A percentile compares a stretch with the other conserved stretches of the same genome.
Conservation (phyloP, 129 eudicot genomes). For the Ambrosia artemisiifolia region DNA sequence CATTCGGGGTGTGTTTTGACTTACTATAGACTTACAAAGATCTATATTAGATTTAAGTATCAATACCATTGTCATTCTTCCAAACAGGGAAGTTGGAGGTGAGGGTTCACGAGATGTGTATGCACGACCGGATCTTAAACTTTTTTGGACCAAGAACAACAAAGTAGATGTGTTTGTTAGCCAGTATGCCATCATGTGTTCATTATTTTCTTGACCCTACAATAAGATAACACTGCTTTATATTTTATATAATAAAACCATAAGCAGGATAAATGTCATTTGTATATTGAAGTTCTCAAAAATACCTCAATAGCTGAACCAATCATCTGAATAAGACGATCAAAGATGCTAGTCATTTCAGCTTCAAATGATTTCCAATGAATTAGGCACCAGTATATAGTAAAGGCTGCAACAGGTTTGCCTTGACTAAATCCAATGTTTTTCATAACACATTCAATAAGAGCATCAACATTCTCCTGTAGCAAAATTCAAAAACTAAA, state of each 20-base stretch:
- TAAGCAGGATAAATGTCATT: too few relatives aligned
- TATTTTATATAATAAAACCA: too few relatives aligned
- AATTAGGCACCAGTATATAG: conserved; percentile 89
- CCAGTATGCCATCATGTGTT: conserved; percentile 83
- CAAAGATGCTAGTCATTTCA: conserved; percentile 90
- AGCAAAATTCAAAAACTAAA: too few relatives aligned
- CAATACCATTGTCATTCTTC: conserved; percentile 76
- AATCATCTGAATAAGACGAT: conserved; percentile 96
- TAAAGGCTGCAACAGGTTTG: conserved; percentile 93
- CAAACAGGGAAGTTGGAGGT: conserved; percentile 72
- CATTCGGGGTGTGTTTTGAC: too few relatives aligned
- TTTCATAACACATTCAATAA: conserved; percentile 80
- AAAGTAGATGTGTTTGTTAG: conserved; percentile 68
- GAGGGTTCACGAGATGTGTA: conserved; percentile 56
- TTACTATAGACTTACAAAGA: too few relatives aligned
- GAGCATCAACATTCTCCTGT: conserved; percentile 94
- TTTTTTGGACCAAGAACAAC: conserved; percentile 67
- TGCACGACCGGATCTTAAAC: conserved; percentile 52
- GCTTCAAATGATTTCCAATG: conserved; percentile 99
- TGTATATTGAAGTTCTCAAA: too few relatives aligned
- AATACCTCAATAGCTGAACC: conserved; percentile 98
- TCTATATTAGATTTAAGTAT: background rate
- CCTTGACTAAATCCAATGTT: conserved; percentile 95
- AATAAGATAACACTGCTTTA: conserved; percentile 18
- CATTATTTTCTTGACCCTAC: conserved; percentile 73